Evolutionary conservation across 1,284 basidiomycete species (phyloP).

Genomic region (Apiotrichum siamense): DNA sequence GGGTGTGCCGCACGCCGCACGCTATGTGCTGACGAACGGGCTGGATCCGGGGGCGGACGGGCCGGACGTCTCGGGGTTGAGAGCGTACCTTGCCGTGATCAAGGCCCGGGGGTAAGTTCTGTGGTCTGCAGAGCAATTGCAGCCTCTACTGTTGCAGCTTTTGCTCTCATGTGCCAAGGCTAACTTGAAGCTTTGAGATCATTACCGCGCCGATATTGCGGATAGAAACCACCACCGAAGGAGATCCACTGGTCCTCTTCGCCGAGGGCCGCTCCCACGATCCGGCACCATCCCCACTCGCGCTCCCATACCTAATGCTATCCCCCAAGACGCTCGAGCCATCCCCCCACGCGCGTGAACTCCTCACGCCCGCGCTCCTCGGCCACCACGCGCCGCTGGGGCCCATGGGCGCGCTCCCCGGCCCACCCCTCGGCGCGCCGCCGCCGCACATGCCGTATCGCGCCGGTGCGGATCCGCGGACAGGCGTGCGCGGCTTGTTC

Average conservation of each 20-base stretch:
- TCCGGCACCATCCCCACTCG: not conserved
- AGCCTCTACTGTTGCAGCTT: no score
- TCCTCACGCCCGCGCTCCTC: conserved; percentile 4
- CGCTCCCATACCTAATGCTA: conserved; percentile 19
- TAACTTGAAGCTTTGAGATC: conserved; percentile 13
- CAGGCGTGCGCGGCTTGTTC: conserved; percentile 22
- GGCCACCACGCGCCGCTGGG: conserved; percentile 3
- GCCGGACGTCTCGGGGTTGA: conserved; percentile 17
- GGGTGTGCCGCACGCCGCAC: conserved; percentile 12
- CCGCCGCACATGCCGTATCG: conserved; percentile 11
- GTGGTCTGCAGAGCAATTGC: no score
- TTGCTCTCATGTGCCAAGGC: not conserved
- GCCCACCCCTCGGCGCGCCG: not conserved
- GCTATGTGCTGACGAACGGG: conserved; percentile 26
- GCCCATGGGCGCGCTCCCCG: conserved; percentile 11
- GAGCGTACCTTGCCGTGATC: conserved; percentile 8
- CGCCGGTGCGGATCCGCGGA: conserved; percentile 31
- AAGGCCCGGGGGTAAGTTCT: conserved; percentile 22
- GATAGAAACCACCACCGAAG: not conserved
- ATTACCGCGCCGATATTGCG: conserved; percentile 14
- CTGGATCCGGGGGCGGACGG: conserved; percentile 17
- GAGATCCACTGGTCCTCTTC: conserved; percentile 12
- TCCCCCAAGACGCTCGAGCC: conserved; percentile 20
- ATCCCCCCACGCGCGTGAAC: conserved; percentile 4
- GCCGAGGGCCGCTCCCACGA: not conserved